phyloP scores from a whole-genome alignment of 1,139 yeast species.

The Saccharomyces hybrid region DNA sequence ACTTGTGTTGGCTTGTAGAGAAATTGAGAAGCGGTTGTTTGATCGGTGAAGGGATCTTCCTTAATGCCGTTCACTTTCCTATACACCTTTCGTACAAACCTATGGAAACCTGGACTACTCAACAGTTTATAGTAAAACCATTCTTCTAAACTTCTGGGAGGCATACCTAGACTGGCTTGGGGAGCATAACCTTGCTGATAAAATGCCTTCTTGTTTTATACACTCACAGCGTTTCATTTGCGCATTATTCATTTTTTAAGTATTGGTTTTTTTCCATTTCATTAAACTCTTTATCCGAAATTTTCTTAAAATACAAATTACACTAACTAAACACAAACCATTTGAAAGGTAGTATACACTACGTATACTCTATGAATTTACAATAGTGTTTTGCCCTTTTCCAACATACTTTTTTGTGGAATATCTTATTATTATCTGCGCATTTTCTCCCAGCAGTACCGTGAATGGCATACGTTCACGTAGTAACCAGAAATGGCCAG shows the following conservation, averaged over 20 bases:
- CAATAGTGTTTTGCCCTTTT: too few relatives aligned
- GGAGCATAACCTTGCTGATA: slow-evolving; percentile 8
- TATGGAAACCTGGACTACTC: slow-evolving; percentile 56
- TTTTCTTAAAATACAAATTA: not conserved
- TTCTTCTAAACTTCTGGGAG: slow-evolving; percentile 43
- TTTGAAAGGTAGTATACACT: not conserved
- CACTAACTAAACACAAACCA: not conserved
- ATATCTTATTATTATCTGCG: not conserved
- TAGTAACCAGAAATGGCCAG: not conserved
- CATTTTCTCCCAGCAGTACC: not conserved
- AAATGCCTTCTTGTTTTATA: not conserved
- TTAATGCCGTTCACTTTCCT: slow-evolving; percentile 58
- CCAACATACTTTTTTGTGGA: too few relatives aligned
- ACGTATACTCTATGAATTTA: too few relatives aligned
- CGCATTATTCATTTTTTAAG: not conserved
- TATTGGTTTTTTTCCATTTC: not conserved
- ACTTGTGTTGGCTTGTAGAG: slow-evolving; percentile 41
- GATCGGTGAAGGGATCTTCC: slow-evolving; percentile 27
- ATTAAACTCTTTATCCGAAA: not conserved
- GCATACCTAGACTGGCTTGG: slow-evolving; percentile 8
- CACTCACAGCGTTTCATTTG: not conserved
- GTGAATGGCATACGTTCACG: not conserved
- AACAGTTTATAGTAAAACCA: slow-evolving; percentile 44
- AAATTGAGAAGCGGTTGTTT: slow-evolving; percentile 27
- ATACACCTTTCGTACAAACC: slow-evolving; percentile 59